These are phyloP conservation scores for Candida sojae DNA, from an alignment of 1,139 yeast species.

Conservation along the genomic window DNA sequence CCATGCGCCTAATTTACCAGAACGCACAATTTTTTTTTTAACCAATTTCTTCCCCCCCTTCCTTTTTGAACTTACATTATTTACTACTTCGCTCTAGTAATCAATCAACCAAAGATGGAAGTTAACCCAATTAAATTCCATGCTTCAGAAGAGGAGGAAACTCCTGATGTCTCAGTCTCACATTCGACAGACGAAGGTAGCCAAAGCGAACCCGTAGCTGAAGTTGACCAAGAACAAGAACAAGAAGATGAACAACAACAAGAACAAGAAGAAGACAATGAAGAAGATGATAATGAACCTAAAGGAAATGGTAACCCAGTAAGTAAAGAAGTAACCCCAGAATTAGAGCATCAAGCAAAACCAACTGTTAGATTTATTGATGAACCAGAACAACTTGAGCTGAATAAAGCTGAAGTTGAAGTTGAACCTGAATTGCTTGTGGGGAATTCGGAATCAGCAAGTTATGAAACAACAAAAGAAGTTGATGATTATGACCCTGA, in stretches of 20 bases:
- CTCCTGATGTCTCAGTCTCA: neutral
- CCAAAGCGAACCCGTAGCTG: neutral
- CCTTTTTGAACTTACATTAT: no score
- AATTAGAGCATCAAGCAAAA: slow-evolving; percentile 1
- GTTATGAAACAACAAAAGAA: slow-evolving; percentile 7
- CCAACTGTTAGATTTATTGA: slow-evolving; percentile 20
- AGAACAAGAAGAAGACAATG: neutral
- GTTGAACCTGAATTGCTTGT: neutral
- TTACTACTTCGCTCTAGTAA: neutral
- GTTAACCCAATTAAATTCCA: slow-evolving; percentile 11
- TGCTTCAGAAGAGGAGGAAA: slow-evolving; percentile 1
- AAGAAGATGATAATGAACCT: slow-evolving; percentile 4
- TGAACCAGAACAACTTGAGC: slow-evolving; percentile 20
- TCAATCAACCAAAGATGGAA: slow-evolving; percentile 8
- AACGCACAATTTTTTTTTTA: no score
- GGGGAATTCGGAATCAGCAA: slow-evolving; percentile 1
- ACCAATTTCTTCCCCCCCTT: no score
- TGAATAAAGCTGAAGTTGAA: neutral
- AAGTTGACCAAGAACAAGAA: neutral
- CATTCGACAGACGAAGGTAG: neutral
- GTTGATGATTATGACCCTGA: slow-evolving; percentile 28
- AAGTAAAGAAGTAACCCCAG: slow-evolving; percentile 1
- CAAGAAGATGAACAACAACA: neutral
- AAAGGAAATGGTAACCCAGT: slow-evolving; percentile 4
- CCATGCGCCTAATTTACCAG: no score